A percentile compares a stretch with the other conserved stretches of the same genome.
Evolutionary conservation across 2,329 filamentous ascomycete species (phyloP).

Genomic region (Cladosporium sp.): DNA sequence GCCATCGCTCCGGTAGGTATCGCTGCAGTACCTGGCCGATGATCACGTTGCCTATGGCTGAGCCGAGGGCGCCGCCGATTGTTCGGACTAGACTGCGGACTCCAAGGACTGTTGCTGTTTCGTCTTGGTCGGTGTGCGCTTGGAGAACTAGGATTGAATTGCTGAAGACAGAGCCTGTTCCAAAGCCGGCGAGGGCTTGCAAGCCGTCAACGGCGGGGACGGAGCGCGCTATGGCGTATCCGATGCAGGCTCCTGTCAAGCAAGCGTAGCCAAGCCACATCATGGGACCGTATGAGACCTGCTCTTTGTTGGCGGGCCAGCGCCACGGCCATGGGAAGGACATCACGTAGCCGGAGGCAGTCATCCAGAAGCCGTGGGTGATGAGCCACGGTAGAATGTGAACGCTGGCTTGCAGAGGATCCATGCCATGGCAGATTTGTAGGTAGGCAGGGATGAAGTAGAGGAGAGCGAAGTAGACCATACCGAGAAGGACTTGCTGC

Average conservation of each 20-base stretch:
- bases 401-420: conserved; percentile 12
- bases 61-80: conserved; percentile 21
- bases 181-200: conserved; percentile 18
- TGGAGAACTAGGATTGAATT: conserved; percentile 22
- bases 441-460: conserved; percentile 21
- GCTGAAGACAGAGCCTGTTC: conserved; percentile 22
- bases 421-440: conserved; percentile 16
- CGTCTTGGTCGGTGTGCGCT: conserved; percentile 17
- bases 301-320: conserved; percentile 5
- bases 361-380: conserved; percentile 19
- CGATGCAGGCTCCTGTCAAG: conserved; percentile 15
- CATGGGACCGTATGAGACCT: conserved; percentile 18
- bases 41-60: conserved; percentile 17
- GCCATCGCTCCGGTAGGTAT: conserved; percentile 10
- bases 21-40: conserved; percentile 7
- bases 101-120: conserved; percentile 18
- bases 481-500: conserved; percentile 22
- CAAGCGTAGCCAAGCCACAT: conserved; percentile 18
- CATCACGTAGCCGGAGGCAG: conserved; percentile 17
- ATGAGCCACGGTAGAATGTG: conserved; percentile 20
- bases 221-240: not conserved
- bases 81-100: conserved; percentile 21
- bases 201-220: conserved; percentile 12
- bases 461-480: conserved; percentile 21
- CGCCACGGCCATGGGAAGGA: not conserved